These are phyloP conservation scores for Xylaria sp. DNA, from an alignment of 2,329 filamentous ascomycete genomes.

Conservation along the genomic window DNA sequence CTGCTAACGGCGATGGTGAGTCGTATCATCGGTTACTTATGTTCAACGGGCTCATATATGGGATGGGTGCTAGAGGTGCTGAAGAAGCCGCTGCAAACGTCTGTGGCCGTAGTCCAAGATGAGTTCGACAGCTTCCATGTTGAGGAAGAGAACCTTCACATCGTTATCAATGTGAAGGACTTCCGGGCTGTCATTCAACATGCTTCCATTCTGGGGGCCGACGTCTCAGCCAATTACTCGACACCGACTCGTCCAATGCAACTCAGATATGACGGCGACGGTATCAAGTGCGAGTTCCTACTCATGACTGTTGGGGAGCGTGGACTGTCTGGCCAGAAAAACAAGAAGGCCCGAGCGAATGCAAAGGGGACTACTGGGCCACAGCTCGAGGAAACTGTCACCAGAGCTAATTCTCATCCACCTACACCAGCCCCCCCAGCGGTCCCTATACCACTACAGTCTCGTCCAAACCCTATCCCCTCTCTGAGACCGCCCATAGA, in stretches of 20 bases:
- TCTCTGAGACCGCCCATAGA: slow-evolving; percentile 40
- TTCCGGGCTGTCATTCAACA: slow-evolving; percentile 80
- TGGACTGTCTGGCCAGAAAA: slow-evolving; percentile 53
- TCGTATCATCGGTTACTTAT: not conserved
- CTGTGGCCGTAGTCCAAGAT: slow-evolving; percentile 75
- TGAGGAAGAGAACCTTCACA: slow-evolving; percentile 72
- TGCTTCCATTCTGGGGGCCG: slow-evolving; percentile 71
- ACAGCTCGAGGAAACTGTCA: slow-evolving; percentile 55
- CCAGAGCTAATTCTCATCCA: slow-evolving; percentile 47
- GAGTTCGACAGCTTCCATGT: slow-evolving; percentile 79
- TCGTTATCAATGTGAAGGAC: slow-evolving; percentile 82
- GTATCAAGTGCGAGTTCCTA: slow-evolving; percentile 75
- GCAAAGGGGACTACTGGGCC: slow-evolving; percentile 49
- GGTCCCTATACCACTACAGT: slow-evolving; percentile 44
- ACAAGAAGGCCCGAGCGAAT: slow-evolving; percentile 49
- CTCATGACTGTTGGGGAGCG: slow-evolving; percentile 81
- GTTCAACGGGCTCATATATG: slow-evolving; percentile 20
- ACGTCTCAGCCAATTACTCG: slow-evolving; percentile 72
- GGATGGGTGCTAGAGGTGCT: slow-evolving; percentile 63
- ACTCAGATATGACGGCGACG: slow-evolving; percentile 71
- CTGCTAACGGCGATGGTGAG: slow-evolving; percentile 68
- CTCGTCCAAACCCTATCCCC: slow-evolving; percentile 49
- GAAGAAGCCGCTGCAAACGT: slow-evolving; percentile 81
- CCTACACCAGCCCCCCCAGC: slow-evolving; percentile 42
- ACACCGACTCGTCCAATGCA: slow-evolving; percentile 73